Percentiles rank a stretch among this genome's conserved stretches.
Evolutionary conservation across 1,284 basidiomycete species (phyloP).

Genomic region (Cryptococcus sp.): DNA sequence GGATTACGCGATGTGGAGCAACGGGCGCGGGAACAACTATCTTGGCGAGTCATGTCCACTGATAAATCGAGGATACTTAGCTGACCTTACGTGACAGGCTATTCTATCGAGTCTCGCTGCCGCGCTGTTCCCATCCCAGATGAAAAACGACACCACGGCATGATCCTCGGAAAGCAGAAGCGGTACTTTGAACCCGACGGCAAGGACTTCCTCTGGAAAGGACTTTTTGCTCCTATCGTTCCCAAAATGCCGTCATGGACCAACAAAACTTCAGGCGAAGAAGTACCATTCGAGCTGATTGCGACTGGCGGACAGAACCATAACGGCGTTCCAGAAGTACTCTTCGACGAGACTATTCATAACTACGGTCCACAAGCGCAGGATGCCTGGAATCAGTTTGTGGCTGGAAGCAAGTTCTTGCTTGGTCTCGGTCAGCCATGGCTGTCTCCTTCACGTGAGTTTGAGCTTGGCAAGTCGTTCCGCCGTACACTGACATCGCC

Average conservation of each 20-base stretch:
- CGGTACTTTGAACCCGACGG: constrained; percentile 37
- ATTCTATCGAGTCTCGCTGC: constrained; percentile 51
- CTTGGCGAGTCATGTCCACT: constrained; percentile 32
- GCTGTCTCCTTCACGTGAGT: constrained; percentile 44
- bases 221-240: constrained; percentile 6
- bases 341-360: constrained; percentile 19
- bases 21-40: constrained; percentile 35
- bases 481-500: background rate
- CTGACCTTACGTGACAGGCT: constrained; percentile 30
- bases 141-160: constrained; percentile 42
- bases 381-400: constrained; percentile 21
- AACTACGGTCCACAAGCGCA: constrained; percentile 26
- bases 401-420: constrained; percentile 31
- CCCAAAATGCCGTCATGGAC: constrained; percentile 5
- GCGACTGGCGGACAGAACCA: constrained; percentile 28
- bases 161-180: constrained; percentile 49
- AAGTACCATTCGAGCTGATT: constrained; percentile 28
- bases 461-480: too few species aligned
- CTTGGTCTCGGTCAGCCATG: constrained; percentile 24
- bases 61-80: background rate
- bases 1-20: constrained; percentile 17
- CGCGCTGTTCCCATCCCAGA: constrained; percentile 17
- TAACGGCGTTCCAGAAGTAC: constrained; percentile 7
- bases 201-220: constrained; percentile 16
- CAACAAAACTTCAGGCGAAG: constrained; percentile 9